A percentile compares a stretch with the other conserved stretches of the same genome.
These are phyloP conservation scores for Chlamydomonas eustigma DNA, from an alignment of 139 green algal species.

Conservation along the genomic window DNA sequence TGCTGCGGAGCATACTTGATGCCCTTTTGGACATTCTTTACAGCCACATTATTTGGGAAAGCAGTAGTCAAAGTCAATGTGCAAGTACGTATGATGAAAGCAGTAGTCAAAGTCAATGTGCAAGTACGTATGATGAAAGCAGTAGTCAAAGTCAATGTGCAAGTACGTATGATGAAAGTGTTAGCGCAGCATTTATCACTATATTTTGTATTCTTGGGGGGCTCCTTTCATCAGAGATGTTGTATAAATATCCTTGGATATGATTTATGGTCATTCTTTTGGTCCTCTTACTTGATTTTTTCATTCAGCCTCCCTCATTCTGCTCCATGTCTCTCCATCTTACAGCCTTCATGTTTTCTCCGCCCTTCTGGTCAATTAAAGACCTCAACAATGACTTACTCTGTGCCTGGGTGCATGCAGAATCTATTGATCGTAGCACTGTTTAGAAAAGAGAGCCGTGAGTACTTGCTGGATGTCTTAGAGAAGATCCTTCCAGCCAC, in stretches of 20 bases:
- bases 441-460: slow-evolving; percentile 58
- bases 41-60: slow-evolving; percentile 81
- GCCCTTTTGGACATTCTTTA: slow-evolving; percentile 91
- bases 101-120: neutral
- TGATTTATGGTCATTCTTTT: too few species aligned
- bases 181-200: too few species aligned
- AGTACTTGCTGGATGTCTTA: slow-evolving; percentile 48
- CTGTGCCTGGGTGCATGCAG: slow-evolving; percentile 6
- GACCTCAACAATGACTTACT: slow-evolving; percentile 8
- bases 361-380: too few species aligned
- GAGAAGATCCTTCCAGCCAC: slow-evolving; percentile 35
- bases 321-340: too few species aligned
- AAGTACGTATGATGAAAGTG: slow-evolving; percentile 2
- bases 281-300: slow-evolving; percentile 23
- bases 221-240: too few species aligned
- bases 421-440: slow-evolving; percentile 57
- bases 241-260: too few species aligned
- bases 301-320: too few species aligned
- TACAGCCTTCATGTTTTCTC: too few species aligned
- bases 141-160: slow-evolving; percentile 4
- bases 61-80: slow-evolving; percentile 70
- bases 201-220: too few species aligned
- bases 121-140: neutral
- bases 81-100: slow-evolving; percentile 22
- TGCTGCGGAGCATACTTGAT: slow-evolving; percentile 88